These are phyloP conservation scores for Avena atlantica DNA, from an alignment of 176 grass and related monocot species.

Conservation along the genomic window DNA sequence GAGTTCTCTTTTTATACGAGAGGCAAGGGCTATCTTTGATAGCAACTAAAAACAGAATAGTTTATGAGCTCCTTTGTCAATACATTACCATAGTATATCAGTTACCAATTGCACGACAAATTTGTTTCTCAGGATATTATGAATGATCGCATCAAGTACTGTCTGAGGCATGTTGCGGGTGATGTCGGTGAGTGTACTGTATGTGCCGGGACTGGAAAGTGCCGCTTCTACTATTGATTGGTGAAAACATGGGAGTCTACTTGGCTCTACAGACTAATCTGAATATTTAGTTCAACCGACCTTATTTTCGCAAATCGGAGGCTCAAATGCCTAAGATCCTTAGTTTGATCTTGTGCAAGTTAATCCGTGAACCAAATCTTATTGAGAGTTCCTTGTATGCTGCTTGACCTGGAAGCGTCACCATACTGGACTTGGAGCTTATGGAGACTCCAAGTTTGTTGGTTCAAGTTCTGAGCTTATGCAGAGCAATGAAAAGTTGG, in stretches of 20 bases:
- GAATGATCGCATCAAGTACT: conserved; percentile 90
- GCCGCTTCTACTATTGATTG: conserved; percentile 57
- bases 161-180: conserved; percentile 68
- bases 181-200: conserved; percentile 69
- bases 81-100: not conserved
- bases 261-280: not conserved
- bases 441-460: conserved; percentile 60
- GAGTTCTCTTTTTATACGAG: not conserved
- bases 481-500: not conserved
- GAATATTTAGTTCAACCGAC: not conserved
- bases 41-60: not conserved
- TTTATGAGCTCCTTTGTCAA: not conserved
- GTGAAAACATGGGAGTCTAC: not conserved
- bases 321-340: not conserved
- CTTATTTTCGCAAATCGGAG: not conserved
- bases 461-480: conserved; percentile 78
- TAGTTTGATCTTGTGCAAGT: too few species aligned
- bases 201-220: conserved; percentile 84
- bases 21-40: not conserved
- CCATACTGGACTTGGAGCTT: conserved; percentile 53
- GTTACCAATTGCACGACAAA: not conserved
- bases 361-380: not conserved
- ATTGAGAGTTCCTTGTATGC: not conserved
- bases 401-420: not conserved
- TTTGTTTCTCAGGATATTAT: conserved; percentile 68